These are phyloP conservation scores for Artemisia argyi DNA, from an alignment of 129 eudicot genomes.

Conservation along the genomic window DNA sequence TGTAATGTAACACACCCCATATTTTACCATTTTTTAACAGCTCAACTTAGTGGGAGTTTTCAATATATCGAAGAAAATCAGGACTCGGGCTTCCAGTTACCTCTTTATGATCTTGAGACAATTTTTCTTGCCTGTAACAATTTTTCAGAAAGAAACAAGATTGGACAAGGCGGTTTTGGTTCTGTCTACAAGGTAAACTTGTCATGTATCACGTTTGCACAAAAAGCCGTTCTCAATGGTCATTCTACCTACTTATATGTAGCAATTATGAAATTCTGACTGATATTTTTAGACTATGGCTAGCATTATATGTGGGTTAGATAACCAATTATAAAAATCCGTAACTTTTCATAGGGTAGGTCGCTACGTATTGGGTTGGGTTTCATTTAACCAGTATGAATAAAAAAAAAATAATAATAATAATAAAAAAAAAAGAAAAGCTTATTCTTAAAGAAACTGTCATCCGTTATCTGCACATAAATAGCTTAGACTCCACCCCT, in stretches of 20 bases:
- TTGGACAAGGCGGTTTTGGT: slow-evolving; percentile 74
- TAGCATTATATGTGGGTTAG: no score
- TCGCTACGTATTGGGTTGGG: no score
- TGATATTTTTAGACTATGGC: no score
- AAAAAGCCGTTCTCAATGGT: not conserved
- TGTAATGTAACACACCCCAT: not conserved
- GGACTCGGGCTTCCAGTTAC: slow-evolving; percentile 31
- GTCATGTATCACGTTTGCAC: not conserved
- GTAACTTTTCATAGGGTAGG: no score
- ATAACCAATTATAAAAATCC: no score
- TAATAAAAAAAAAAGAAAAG: no score
- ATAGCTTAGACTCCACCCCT: not conserved
- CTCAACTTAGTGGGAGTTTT: slow-evolving; percentile 31
- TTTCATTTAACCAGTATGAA: no score
- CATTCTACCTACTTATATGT: no score
- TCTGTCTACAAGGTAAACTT: slow-evolving; percentile 56
- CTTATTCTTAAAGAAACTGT: no score
- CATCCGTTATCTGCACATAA: no score
- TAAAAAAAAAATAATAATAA: no score
- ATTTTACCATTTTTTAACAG: slow-evolving; percentile 15
- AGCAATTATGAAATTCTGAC: no score
- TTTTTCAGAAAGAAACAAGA: slow-evolving; percentile 46
- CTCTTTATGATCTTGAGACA: slow-evolving; percentile 37
- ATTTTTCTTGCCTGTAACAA: slow-evolving; percentile 50
- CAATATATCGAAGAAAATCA: slow-evolving; percentile 29